Percentiles rank a stretch among this genome's conserved stretches.
Conservation (phyloP, 1,284 basidiomycete species). For the Cystobasidium pallidum region DNA sequence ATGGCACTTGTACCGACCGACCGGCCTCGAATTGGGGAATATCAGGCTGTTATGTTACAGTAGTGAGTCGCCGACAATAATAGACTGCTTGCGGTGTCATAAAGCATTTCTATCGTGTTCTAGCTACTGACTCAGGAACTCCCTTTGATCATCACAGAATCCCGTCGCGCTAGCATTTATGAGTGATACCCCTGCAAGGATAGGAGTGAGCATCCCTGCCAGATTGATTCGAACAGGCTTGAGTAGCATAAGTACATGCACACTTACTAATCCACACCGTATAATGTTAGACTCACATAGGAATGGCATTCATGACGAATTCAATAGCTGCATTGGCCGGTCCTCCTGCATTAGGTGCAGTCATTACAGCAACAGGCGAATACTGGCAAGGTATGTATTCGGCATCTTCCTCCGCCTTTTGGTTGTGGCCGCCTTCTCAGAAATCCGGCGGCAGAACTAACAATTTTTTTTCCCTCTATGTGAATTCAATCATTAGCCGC, state of each 20-base stretch:
- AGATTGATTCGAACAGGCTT: too few species aligned
- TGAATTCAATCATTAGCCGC: slow-evolving; percentile 25
- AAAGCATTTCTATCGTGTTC: too few species aligned
- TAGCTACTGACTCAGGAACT: neutral
- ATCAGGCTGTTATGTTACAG: slow-evolving; percentile 34
- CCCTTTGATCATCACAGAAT: slow-evolving; percentile 12
- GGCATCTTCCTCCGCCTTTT: neutral
- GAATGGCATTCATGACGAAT: slow-evolving; percentile 33
- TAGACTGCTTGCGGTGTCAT: too few species aligned
- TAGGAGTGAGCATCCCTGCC: slow-evolving; percentile 15
- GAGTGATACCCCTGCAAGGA: slow-evolving; percentile 37
- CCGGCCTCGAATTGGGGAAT: too few species aligned
- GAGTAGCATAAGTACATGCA: too few species aligned
- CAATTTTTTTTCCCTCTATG: too few species aligned
- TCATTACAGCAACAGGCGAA: slow-evolving; percentile 39
- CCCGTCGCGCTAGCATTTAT: slow-evolving; percentile 32
- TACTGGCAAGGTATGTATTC: slow-evolving; percentile 34
- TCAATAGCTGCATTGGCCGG: slow-evolving; percentile 32
- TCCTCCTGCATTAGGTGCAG: slow-evolving; percentile 40
- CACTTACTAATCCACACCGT: too few species aligned
- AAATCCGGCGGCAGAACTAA: too few species aligned
- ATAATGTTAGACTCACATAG: slow-evolving; percentile 35
- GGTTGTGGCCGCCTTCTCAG: neutral
- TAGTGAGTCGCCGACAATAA: slow-evolving; percentile 5
- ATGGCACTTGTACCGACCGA: too few species aligned